Base-by-base conservation (phyloP, 1,284 basidiomycete genomes). In the Hypsizygus ulmarius region DNA sequence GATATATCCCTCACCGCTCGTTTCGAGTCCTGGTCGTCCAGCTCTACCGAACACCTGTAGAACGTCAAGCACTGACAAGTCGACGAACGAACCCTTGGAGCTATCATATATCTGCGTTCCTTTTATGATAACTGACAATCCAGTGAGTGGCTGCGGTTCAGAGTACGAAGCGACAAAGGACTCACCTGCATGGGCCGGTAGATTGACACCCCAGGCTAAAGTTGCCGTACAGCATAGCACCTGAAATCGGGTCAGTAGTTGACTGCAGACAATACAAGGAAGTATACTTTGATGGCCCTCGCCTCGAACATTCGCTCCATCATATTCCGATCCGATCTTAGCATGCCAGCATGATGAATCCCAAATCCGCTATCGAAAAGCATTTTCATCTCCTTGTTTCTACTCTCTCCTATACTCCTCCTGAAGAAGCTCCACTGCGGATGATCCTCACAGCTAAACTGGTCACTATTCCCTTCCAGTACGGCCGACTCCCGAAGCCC, bases 341-440 rank as follows among this genome's bases (percentile, higher is more conserved):
- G 71, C 97, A 99, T 99, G 18, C 97, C 97, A 27, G 97, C 97
- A 68, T 99, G 96, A 67, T 99, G 97, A 39, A 99, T 99, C 14
- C 92, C 97, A 63, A 99, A 96, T 5, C 97, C 97, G 52, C 74
- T 70, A 53, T 96, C 90, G 59, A 97, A 97, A 11, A 99, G 75
- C 62, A 93, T 84, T 65, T 90, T 97, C 92, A 99, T 93, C 69
- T 99, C 97, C 65, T 90, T 93, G 65, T 99, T 99, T 53, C 84
- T 75, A 8, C 91, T 95, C 49, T 81, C 78, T 8, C 82, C 79
- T 18, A 99, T 79, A 43, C 88, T 87, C 49, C 84, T 75, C 39
- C 90, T 83, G 69, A 93, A 96, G 12, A 82, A 64, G n/a, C 67
- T 70, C 70, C 77, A 94, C 48, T 83, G 81, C 3, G 87, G 87